phyloP scores from a whole-genome alignment of 352 stramenopile genomes.

The Phytophthora ramorum region DNA sequence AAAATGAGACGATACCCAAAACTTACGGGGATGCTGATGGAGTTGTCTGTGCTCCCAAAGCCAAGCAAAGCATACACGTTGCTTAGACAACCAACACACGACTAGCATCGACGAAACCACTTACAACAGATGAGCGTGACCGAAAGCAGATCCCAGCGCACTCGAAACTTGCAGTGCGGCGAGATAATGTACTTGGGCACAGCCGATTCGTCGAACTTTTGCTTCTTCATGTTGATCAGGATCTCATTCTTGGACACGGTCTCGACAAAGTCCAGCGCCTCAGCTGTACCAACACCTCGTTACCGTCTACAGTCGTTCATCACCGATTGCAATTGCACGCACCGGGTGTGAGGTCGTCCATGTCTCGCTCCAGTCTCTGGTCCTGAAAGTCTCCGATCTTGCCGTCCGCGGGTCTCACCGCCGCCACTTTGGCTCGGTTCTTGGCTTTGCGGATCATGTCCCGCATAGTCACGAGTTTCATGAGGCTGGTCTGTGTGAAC shows the following conservation, averaged over 20 bases:
- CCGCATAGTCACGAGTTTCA: conserved; percentile 63
- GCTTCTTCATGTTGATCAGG: conserved; percentile 89
- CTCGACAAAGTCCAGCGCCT: conserved; percentile 83
- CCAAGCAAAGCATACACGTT: neutral
- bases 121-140: conserved; percentile 79
- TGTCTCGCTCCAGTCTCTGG: conserved; percentile 56
- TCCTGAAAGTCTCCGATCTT: conserved; percentile 42
- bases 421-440: conserved; percentile 57
- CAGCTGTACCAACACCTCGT: conserved; percentile 40
- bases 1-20: neutral
- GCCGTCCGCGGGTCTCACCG: conserved; percentile 32
- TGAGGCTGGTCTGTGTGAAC: conserved; percentile 52
- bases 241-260: conserved; percentile 77
- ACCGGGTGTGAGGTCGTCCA: conserved; percentile 87
- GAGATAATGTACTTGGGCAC: conserved; percentile 84
- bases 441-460: conserved; percentile 69
- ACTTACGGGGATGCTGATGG: conserved; percentile 76
- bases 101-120: neutral
- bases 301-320: neutral
- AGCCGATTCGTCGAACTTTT: conserved; percentile 83
- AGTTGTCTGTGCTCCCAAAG: conserved; percentile 58
- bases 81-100: neutral
- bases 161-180: conserved; percentile 74
- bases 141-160: conserved; percentile 80
- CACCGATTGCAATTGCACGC: neutral